Evolutionary conservation across 2,329 filamentous ascomycete species (phyloP), one percentile per base, ranked within the genome.

Genomic region (Claviceps purpurea): DNA sequence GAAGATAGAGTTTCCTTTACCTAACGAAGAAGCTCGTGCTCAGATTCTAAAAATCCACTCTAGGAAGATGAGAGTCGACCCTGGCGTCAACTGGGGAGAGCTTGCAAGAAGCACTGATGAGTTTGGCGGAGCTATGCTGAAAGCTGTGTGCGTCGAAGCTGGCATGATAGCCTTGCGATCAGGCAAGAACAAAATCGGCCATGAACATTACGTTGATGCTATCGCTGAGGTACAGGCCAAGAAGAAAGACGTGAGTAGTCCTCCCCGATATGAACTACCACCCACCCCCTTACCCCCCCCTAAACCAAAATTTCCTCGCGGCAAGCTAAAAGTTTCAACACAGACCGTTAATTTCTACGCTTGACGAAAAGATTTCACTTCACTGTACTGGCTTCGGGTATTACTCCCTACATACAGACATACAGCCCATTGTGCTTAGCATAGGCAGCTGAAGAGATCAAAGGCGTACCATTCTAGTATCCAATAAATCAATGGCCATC

Each of bases 161-260:
- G 93, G 93, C 66, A 98, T 98, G 93, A 98, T 98, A 72, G 93
- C 93, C 30, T 75, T 98, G 64, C 81, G 93, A 60, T 89, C 85
- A 68, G 93, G 93, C 56, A 90, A 95, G 77, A 89, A 85, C 72
- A 96, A 96, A 79, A 93, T 98, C 65, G 87, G 86, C 55, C 93
- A 98, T 68, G 93, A 98, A 74, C 89, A 98, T 70, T 98, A 97
- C 65, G 93, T 98, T 49, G 93, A 98, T 75, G 93, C 93, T 55
- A 97, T 98, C 68, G 81, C 89, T 40, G 93, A 98, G 72, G 93
- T 98, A 61, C 89, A 90, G 69, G 84, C 85, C 56, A 85, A 95
- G 84, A 95, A 95, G 85, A 94, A 94, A 80, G 89, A 94, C 57
- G 78, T 81, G 62, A 73, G 78, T 40, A 20, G 49, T 5, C 3